These are phyloP conservation scores for Exophiala sp. DNA, from an alignment of 2,329 filamentous ascomycete species.

Conservation along the genomic window DNA sequence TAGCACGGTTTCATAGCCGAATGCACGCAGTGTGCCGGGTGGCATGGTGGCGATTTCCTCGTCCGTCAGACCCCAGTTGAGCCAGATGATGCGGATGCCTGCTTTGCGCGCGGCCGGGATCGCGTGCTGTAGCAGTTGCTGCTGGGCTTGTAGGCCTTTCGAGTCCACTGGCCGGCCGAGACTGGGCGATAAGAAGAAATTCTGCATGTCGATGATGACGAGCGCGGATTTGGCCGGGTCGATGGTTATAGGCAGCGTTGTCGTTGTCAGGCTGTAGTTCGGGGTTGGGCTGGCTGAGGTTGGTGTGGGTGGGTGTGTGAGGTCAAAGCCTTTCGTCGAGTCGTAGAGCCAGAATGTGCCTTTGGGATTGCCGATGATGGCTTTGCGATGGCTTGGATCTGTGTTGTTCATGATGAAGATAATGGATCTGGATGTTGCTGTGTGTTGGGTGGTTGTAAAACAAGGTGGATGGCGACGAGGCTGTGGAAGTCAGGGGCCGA, in stretches of 20 bases:
- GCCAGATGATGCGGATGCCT: conserved; percentile 49
- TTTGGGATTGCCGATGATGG: conserved; percentile 38
- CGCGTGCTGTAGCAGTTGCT: conserved; percentile 40
- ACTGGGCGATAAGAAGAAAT: conserved; percentile 45
- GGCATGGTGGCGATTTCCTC: conserved; percentile 48
- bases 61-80: conserved; percentile 55
- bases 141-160: conserved; percentile 39
- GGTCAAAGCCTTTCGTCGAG: conserved; percentile 41
- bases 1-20: conserved; percentile 39
- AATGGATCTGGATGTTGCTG: conserved; percentile 22
- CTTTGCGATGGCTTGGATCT: conserved; percentile 30
- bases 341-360: conserved; percentile 44
- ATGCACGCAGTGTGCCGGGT: conserved; percentile 45
- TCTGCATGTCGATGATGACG: conserved; percentile 51
- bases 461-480: conserved; percentile 7
- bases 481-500: conserved; percentile 11
- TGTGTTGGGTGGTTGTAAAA: conserved; percentile 9
- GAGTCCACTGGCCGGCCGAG: conserved; percentile 41
- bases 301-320: conserved; percentile 39
- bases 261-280: conserved; percentile 28
- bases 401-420: conserved; percentile 20
- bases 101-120: conserved; percentile 46
- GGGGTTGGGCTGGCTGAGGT: conserved; percentile 22
- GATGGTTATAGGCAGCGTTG: conserved; percentile 35
- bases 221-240: conserved; percentile 42